phyloP scores from a whole-genome alignment of 306 rosid genomes.

The Corylus heterophylla region DNA sequence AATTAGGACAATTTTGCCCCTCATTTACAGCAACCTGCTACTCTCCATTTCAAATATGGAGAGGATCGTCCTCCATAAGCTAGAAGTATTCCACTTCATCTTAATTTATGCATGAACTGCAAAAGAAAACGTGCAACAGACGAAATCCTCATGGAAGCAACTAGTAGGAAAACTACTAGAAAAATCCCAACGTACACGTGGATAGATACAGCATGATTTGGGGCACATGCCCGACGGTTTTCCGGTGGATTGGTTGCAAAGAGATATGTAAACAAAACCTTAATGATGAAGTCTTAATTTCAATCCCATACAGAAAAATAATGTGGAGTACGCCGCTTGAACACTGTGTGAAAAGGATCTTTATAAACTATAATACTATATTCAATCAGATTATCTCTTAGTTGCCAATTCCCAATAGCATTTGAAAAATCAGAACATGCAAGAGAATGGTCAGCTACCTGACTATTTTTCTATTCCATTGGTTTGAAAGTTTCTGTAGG shows the following conservation, averaged over 20 bases:
- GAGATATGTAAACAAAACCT: not conserved
- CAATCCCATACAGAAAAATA: not conserved
- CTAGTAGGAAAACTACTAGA: too few species aligned
- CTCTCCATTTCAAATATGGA: too few species aligned
- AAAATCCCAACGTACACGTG: too few species aligned
- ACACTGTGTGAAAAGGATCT: not conserved
- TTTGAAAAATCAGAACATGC: not conserved
- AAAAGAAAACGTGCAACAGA: too few species aligned
- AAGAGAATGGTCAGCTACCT: not conserved
- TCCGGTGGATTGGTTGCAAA: not conserved
- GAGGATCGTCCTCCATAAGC: too few species aligned
- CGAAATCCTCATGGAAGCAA: too few species aligned
- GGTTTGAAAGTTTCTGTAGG: not conserved
- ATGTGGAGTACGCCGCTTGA: not conserved
- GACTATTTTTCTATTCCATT: not conserved
- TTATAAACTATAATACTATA: not conserved
- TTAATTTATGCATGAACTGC: too few species aligned
- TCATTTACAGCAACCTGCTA: too few species aligned
- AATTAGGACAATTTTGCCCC: too few species aligned
- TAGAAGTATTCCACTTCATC: too few species aligned
- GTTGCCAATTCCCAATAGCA: not conserved
- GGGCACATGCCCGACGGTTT: too few species aligned
- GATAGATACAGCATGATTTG: too few species aligned
- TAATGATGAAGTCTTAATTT: not conserved
- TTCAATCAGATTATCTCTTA: not conserved